Evolutionary conservation across 2,329 filamentous ascomycete genomes (phyloP).

Genomic region (Zymoseptoria brevis): DNA sequence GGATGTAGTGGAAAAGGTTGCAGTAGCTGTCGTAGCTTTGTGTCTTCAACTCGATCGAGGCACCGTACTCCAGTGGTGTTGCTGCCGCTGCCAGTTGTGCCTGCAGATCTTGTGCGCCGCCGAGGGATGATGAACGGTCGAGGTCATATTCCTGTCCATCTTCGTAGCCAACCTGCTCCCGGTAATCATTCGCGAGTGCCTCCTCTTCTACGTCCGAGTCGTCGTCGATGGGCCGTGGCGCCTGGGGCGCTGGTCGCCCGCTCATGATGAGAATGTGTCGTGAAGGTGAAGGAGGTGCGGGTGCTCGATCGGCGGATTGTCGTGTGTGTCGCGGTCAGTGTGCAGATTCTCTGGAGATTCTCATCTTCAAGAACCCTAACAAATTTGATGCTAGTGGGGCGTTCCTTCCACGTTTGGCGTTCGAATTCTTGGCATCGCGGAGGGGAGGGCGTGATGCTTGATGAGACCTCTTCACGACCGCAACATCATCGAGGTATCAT

Average conservation of each 20-base stretch:
- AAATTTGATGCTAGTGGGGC: not conserved
- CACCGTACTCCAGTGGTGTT: constrained; percentile 91
- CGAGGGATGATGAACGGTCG: constrained; percentile 59
- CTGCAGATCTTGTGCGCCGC: constrained; percentile 84
- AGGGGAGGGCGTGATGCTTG: not conserved
- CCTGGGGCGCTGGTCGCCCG: constrained; percentile 25
- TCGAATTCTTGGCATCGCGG: not conserved
- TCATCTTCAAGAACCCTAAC: not conserved
- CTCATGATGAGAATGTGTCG: constrained; percentile 26
- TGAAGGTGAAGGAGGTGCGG: not conserved
- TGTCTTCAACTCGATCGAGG: constrained; percentile 93
- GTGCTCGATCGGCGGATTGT: not conserved
- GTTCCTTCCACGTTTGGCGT: not conserved
- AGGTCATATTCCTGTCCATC: constrained; percentile 60
- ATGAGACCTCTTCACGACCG: not conserved
- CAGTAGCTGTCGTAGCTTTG: constrained; percentile 99
- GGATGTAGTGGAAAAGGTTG: constrained; percentile 97
- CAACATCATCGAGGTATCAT: not conserved
- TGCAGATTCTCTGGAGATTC: not conserved
- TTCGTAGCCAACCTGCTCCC: constrained; percentile 90
- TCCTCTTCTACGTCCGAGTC: constrained; percentile 96
- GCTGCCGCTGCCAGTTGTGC: constrained; percentile 84
- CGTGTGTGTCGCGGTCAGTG: constrained; percentile 1
- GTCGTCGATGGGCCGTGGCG: constrained; percentile 28
- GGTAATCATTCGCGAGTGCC: constrained; percentile 89